Percentiles rank a stretch among this genome's conserved stretches.
phyloP scores from a whole-genome alignment of 176 grass and related monocot species.

The Cenchrus fungigraminus region DNA sequence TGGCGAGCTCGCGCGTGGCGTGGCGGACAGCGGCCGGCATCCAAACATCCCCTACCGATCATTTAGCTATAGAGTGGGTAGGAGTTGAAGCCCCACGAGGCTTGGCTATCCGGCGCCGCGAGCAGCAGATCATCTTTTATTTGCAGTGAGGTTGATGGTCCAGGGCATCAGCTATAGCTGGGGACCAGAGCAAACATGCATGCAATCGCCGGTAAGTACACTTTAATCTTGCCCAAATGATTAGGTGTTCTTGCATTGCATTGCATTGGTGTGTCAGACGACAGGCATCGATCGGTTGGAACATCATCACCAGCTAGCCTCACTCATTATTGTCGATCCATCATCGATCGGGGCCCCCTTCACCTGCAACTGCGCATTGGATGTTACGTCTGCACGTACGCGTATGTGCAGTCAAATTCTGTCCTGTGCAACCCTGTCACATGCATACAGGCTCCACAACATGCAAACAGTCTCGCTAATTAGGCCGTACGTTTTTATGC shows the following conservation, averaged over 20 bases:
- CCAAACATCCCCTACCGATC: too few relatives aligned
- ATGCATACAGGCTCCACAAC: neutral
- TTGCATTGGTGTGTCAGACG: neutral
- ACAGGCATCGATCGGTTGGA: neutral
- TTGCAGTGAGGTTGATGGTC: conserved; percentile 4
- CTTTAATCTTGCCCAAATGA: conserved; percentile 3
- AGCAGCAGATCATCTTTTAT: conserved; percentile 11
- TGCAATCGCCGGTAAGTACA: conserved; percentile 22
- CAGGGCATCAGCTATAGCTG: neutral
- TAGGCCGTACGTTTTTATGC: conserved; percentile 3
- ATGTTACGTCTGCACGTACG: neutral
- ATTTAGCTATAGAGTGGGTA: too few relatives aligned
- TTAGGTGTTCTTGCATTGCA: neutral
- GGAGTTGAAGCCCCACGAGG: too few relatives aligned
- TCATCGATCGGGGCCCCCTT: neutral
- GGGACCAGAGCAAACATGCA: conserved; percentile 12
- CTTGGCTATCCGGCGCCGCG: neutral
- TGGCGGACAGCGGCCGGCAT: too few relatives aligned
- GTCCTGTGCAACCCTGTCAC: neutral
- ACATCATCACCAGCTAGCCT: neutral
- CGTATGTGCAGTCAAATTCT: neutral
- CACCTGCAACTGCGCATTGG: neutral
- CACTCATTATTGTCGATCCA: neutral
- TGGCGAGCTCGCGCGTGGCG: too few relatives aligned
- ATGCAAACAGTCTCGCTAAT: neutral